phyloP scores from a whole-genome alignment of 805 yeast species.

The Monosporozyma aerobia region DNA sequence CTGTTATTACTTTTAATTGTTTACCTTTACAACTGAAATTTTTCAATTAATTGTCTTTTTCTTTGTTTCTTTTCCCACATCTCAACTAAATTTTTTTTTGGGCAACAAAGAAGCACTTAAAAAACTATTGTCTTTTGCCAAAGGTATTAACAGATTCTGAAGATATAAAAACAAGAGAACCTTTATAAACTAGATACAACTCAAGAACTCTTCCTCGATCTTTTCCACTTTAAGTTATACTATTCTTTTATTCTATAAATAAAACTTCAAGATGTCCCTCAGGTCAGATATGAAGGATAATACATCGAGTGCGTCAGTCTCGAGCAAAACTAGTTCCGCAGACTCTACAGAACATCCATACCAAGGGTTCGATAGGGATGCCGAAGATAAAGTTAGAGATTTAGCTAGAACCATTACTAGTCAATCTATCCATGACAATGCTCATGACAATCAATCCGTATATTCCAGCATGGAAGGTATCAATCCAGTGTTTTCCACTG shows the following conservation, averaged over 20 bases:
- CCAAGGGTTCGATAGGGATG: conserved; percentile 31
- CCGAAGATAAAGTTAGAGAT: conserved; percentile 30
- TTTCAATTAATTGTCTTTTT: not conserved
- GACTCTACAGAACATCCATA: conserved; percentile 2
- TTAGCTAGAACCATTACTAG: conserved; percentile 35
- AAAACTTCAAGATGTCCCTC: not conserved
- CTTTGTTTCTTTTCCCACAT: not conserved
- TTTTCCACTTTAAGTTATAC: not conserved
- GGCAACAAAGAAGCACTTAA: not conserved
- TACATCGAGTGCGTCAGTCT: not conserved
- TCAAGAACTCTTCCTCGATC: not conserved
- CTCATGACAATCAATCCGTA: conserved; percentile 8
- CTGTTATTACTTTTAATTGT: not conserved
- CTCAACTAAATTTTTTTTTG: not conserved
- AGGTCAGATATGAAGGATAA: conserved; percentile 2
- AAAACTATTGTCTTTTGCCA: not conserved
- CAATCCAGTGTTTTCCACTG: conserved; percentile 19
- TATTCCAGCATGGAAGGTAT: conserved; percentile 14
- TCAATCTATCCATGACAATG: conserved; percentile 1
- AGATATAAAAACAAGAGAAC: not conserved
- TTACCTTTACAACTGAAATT: not conserved
- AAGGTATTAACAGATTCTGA: not conserved
- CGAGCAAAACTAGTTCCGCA: not conserved
- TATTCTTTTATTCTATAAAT: not conserved
- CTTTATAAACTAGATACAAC: not conserved